phyloP scores from a whole-genome alignment of 371 early-diverging fungal genomes.

The Sanchytrium tribonematis region DNA sequence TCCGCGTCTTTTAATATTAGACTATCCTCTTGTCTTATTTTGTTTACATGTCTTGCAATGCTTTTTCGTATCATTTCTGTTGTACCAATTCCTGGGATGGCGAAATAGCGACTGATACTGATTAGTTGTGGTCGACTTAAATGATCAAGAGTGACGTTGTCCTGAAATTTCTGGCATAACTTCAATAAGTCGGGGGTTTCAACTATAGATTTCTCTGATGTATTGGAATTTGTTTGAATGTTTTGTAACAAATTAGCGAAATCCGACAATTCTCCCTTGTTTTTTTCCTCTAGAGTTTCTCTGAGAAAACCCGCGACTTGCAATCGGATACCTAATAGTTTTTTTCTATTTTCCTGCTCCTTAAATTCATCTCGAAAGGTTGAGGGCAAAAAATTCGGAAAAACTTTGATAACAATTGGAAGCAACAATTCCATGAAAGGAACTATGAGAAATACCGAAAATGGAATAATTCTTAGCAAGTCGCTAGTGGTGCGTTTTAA shows the following conservation, averaged over 20 bases:
- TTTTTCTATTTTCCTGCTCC: conserved; percentile 63
- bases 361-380: conserved; percentile 65
- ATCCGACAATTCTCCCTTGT: not conserved
- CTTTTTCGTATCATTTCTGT: conserved; percentile 70
- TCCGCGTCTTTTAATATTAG: not conserved
- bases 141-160: conserved; percentile 71
- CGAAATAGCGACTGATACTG: conserved; percentile 75
- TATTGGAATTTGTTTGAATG: not conserved
- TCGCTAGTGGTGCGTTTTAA: conserved; percentile 59
- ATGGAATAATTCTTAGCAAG: conserved; percentile 61
- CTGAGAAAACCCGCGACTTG: conserved; percentile 78
- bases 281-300: conserved; percentile 61
- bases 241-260: not conserved
- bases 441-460: conserved; percentile 61
- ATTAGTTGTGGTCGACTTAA: conserved; percentile 74
- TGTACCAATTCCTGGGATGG: conserved; percentile 73
- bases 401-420: conserved; percentile 66
- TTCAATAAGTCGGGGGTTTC: conserved; percentile 48
- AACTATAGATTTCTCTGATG: conserved; percentile 10
- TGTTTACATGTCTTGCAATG: conserved; percentile 49
- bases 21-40: conserved; percentile 58
- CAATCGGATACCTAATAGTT: conserved; percentile 55
- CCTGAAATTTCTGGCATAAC: conserved; percentile 58
- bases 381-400: conserved; percentile 85
- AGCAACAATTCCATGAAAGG: conserved; percentile 79